Base-by-base conservation (phyloP, 1,284 basidiomycete genomes). In the Afroboletus lepidellus region DNA sequence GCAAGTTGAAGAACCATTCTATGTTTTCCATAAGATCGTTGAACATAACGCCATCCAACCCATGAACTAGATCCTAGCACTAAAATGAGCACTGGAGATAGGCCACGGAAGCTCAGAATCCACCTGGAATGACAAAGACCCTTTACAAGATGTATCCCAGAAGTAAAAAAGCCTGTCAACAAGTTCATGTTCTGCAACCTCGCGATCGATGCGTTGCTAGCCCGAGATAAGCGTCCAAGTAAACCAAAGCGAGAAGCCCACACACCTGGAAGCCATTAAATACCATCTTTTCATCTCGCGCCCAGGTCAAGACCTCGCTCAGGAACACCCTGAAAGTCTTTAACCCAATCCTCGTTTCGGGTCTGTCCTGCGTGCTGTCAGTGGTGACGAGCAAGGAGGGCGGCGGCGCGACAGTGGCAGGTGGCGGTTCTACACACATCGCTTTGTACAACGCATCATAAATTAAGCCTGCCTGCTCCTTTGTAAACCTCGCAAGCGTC, bases 21-120 rank as follows among this genome's bases (percentile, higher is more conserved):
- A 98, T 98, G 63, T 92, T 96, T 56, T 94, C 92, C 93, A 98
- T 97, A 56, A 99, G 76, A 67, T 97, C 97, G 57, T 93, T 95
- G 71, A 93, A 92, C 84, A 98, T 92, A 51, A 98, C 90, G 13
- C 87, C 86, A 63, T 97, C 88, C 41, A 99, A 75, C 1, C 96
- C 97, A 34, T 79, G 81, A 8, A 99, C 87, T 25, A 99, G 77
- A 68, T 99, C 94, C 88, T 98, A 67, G 25, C 43, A 8, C 30
- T 34, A 44, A 27, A 18, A 43, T 58, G 48, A 64, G 53, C 44
- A 39, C 18, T 21, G 30, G 29, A 32, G 37, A 29, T 0, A 20
- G 20, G 18, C n/a, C 16, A 8, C 23, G 43, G 15, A 13, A 24
- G 30, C 7, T 30, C 27, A 18, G 27, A 32, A 53, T 55, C 18